A percentile compares a stretch with the other conserved stretches of the same genome.
Conservation (phyloP, 108 stramenopile species). For the Nitzschia inconspicua region DNA sequence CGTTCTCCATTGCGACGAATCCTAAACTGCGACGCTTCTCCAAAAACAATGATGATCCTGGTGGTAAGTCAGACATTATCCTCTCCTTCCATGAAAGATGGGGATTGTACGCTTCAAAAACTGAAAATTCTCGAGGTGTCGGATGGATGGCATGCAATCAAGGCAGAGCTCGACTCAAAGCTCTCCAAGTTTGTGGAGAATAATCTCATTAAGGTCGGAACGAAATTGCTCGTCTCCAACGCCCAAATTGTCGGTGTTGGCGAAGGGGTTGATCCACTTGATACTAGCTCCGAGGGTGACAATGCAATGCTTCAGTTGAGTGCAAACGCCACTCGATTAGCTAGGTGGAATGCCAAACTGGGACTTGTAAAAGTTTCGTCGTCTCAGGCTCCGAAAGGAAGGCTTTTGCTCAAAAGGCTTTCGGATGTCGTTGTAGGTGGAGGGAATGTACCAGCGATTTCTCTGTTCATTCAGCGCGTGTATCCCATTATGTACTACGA, state of each 20-base stretch:
- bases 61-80: slow-evolving; percentile 52
- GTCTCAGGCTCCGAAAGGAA: background rate
- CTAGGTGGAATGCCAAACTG: slow-evolving; percentile 78
- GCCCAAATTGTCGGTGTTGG: slow-evolving; percentile 62
- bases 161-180: slow-evolving; percentile 46
- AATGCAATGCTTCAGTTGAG: slow-evolving; percentile 37
- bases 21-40: slow-evolving; percentile 69
- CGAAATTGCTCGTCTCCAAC: slow-evolving; percentile 67
- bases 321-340: slow-evolving; percentile 68
- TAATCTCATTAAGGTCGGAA: slow-evolving; percentile 58
- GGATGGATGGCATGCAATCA: slow-evolving; percentile 84
- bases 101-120: background rate
- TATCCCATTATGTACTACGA: slow-evolving; percentile 71
- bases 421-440: slow-evolving; percentile 56
- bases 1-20: slow-evolving; percentile 73
- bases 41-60: slow-evolving; percentile 50
- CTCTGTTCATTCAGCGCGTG: slow-evolving; percentile 55
- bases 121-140: slow-evolving; percentile 51
- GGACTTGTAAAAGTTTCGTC: slow-evolving; percentile 47
- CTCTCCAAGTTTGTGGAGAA: slow-evolving; percentile 35
- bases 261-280: slow-evolving; percentile 83
- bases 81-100: slow-evolving; percentile 7
- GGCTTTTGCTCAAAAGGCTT: slow-evolving; percentile 43
- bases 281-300: slow-evolving; percentile 32
- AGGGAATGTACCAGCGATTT: slow-evolving; percentile 62